Conservation (phyloP, 345 rosid genomes). For the Pistacia vera region DNA sequence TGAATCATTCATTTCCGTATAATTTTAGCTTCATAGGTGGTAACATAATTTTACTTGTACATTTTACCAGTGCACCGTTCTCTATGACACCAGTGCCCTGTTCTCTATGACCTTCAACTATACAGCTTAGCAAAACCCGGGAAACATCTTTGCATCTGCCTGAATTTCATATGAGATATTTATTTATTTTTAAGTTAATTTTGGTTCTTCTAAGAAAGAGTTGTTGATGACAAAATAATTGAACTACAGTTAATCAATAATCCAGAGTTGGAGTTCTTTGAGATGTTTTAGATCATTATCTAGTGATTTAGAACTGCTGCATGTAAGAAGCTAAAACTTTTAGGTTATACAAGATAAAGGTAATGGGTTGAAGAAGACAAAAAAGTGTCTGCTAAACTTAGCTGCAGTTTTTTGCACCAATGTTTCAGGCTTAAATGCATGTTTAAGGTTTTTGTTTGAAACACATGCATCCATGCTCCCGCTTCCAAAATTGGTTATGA, state of each 20-base stretch:
- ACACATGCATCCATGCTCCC: neutral
- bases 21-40: neutral
- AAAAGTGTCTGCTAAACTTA: neutral
- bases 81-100: neutral
- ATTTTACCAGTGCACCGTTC: neutral
- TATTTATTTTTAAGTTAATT: neutral
- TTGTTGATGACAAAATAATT: neutral
- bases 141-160: neutral
- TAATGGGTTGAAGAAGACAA: neutral
- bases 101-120: too few species aligned
- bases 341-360: neutral
- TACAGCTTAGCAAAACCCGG: neutral
- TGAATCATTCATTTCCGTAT: neutral
- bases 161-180: neutral
- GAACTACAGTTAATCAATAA: neutral
- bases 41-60: neutral
- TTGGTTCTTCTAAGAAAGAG: conserved; percentile 1
- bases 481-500: neutral
- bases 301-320: neutral
- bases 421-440: neutral
- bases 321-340: conserved; percentile 4
- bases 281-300: neutral
- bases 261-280: conserved; percentile 13
- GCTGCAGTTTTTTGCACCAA: neutral
- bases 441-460: conserved; percentile 7